phyloP scores from a whole-genome alignment of 495 filamentous ascomycete genomes.

The Aspergillus nanangensis region DNA sequence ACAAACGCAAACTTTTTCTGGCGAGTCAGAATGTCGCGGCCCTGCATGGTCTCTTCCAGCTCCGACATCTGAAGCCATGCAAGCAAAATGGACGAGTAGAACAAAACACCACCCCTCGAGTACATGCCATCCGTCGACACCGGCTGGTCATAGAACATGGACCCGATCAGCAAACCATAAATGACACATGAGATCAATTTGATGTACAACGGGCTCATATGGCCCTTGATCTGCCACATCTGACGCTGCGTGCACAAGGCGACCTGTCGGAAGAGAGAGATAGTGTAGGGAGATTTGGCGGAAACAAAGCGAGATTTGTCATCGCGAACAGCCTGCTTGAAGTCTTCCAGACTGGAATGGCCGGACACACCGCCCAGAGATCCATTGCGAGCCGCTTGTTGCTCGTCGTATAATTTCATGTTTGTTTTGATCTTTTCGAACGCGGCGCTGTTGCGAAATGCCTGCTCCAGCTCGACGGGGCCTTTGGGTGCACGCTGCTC shows the following conservation, averaged over 20 bases:
- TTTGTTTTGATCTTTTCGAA: conserved; percentile 44
- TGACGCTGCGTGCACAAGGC: conserved; percentile 58
- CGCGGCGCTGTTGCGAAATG: conserved; percentile 46
- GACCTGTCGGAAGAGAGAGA: conserved; percentile 60
- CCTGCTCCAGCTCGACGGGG: conserved; percentile 59
- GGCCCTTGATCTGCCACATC: conserved; percentile 42
- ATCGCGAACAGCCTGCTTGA: conserved; percentile 37
- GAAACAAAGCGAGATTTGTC: conserved; percentile 38
- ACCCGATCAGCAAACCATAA: conserved; percentile 30
- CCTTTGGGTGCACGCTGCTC: conserved; percentile 64
- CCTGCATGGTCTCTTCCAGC: conserved; percentile 63
- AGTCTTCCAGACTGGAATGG: conserved; percentile 39
- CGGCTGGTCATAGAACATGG: conserved; percentile 33
- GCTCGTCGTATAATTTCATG: conserved; percentile 45
- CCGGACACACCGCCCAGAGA: conserved; percentile 30
- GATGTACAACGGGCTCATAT: conserved; percentile 28
- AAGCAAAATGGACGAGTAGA: conserved; percentile 73
- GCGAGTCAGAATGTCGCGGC: conserved; percentile 68
- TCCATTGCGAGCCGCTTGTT: conserved; percentile 22
- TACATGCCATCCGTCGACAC: conserved; percentile 46
- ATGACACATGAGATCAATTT: conserved; percentile 31
- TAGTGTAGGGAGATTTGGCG: conserved; percentile 49
- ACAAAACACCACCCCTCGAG: conserved; percentile 47
- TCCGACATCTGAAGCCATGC: conserved; percentile 76
- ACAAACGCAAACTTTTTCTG: conserved; percentile 78